These are phyloP conservation scores for Diaporthe aspalathi DNA, from an alignment of 2,329 filamentous ascomycete species.

Conservation along the genomic window DNA sequence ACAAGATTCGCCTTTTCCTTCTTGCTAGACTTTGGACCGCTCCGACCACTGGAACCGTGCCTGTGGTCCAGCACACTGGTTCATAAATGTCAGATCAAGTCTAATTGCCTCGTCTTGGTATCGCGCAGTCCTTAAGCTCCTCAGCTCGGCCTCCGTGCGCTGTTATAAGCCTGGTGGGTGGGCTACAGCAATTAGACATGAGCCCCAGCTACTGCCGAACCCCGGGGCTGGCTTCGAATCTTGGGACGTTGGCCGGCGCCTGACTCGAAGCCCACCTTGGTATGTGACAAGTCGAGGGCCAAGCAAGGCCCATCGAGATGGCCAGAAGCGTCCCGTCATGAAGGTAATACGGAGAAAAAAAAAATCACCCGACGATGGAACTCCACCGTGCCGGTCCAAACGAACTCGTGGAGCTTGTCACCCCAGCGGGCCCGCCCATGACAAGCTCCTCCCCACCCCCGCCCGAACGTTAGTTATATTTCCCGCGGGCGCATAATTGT, in stretches of 20 bases:
- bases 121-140: neutral
- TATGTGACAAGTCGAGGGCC: constrained; percentile 16
- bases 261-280: constrained; percentile 1
- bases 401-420: constrained; percentile 29
- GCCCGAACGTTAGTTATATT: neutral
- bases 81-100: constrained; percentile 2
- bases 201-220: constrained; percentile 8
- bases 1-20: neutral
- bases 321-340: neutral
- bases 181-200: neutral
- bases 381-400: constrained; percentile 15
- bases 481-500: constrained; percentile 2
- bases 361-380: constrained; percentile 10
- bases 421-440: constrained; percentile 15
- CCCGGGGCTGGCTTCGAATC: neutral
- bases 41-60: constrained; percentile 16
- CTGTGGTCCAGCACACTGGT: neutral
- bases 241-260: neutral
- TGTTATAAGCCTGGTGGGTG: neutral
- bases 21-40: constrained; percentile 3
- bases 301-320: neutral
- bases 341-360: neutral
- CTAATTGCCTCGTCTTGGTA: neutral
- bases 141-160: constrained; percentile 12
- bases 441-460: constrained; percentile 3